phyloP scores from a whole-genome alignment of 2,329 filamentous ascomycete species.

The Scytalidium sp. region DNA sequence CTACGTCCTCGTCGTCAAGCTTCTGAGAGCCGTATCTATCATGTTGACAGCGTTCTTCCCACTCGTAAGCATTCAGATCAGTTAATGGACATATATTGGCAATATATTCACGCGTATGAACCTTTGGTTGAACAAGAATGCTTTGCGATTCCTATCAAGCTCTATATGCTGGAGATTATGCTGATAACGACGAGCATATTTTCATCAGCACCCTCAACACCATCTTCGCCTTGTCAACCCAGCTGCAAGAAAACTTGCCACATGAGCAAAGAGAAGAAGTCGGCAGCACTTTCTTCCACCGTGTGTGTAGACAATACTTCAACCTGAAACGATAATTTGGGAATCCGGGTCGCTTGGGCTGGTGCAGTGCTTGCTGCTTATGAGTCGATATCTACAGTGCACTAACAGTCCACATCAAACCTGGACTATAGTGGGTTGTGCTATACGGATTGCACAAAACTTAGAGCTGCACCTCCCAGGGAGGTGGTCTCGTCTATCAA shows the following conservation, averaged over 20 bases:
- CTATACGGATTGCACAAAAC: conserved; percentile 44
- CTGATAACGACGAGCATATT: conserved; percentile 36
- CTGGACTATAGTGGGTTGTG: conserved; percentile 46
- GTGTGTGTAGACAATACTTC: conserved; percentile 40
- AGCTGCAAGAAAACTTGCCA: conserved; percentile 38
- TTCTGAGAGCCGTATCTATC: background rate
- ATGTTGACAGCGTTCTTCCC: conserved; percentile 34
- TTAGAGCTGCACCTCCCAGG: conserved; percentile 41
- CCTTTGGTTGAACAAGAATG: conserved; percentile 38
- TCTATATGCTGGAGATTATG: conserved; percentile 35
- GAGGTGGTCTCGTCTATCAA: conserved; percentile 24
- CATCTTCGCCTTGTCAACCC: conserved; percentile 43
- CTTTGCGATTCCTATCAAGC: conserved; percentile 36
- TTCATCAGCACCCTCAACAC: conserved; percentile 43
- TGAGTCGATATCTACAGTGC: conserved; percentile 47
- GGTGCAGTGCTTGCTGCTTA: conserved; percentile 44
- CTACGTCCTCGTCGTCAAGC: background rate
- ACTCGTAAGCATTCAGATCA: conserved; percentile 41
- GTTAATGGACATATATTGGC: conserved; percentile 44
- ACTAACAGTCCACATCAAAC: conserved; percentile 44
- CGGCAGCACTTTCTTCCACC: conserved; percentile 38
- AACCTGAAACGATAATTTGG: conserved; percentile 36
- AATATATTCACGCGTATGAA: conserved; percentile 42
- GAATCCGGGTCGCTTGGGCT: conserved; percentile 39
- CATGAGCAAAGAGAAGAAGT: conserved; percentile 36